Percentiles rank a stretch among this genome's conserved stretches.
These are phyloP conservation scores for Kazachstania kunashirensis DNA, from an alignment of 805 yeast genomes.

Conservation along the genomic window DNA sequence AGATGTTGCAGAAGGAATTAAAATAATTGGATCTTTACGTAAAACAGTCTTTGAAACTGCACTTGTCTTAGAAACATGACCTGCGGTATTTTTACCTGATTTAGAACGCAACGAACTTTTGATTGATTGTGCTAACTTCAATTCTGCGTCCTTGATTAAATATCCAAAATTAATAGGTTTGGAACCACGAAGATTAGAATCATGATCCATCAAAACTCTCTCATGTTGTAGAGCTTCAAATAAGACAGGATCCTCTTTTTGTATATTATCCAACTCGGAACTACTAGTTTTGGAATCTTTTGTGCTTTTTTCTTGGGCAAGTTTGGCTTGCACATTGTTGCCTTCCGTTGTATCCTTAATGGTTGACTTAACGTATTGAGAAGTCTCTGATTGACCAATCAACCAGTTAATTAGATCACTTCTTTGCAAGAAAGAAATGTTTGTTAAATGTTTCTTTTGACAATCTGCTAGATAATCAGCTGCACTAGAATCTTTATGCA, in stretches of 20 bases:
- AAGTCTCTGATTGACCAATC: constrained; percentile 52
- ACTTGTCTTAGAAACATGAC: constrained; percentile 15
- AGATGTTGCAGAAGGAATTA: constrained; percentile 73
- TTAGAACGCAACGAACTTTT: constrained; percentile 31
- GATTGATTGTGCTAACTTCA: constrained; percentile 43
- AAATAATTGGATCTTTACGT: constrained; percentile 56
- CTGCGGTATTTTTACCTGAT: constrained; percentile 13
- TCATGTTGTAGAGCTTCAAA: constrained; percentile 31
- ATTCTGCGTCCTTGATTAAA: constrained; percentile 56
- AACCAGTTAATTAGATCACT: constrained; percentile 79
- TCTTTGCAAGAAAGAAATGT: constrained; percentile 75
- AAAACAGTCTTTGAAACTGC: constrained; percentile 4
- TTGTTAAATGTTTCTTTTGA: constrained; percentile 50
- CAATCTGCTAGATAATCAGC: constrained; percentile 77
- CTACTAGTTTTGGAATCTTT: background rate
- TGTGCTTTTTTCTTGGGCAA: too few relatives aligned
- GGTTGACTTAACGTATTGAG: constrained; percentile 34
- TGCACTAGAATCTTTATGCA: constrained; percentile 58
- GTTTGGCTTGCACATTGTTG: constrained; percentile 6
- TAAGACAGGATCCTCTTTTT: constrained; percentile 30
- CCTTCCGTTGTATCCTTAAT: background rate
- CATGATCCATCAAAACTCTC: constrained; percentile 46
- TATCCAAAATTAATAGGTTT: constrained; percentile 60
- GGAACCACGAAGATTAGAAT: constrained; percentile 53
- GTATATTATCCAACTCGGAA: constrained; percentile 1